These are phyloP conservation scores for Henningerozyma blattae DNA, from an alignment of 805 yeast species.

Conservation along the genomic window DNA sequence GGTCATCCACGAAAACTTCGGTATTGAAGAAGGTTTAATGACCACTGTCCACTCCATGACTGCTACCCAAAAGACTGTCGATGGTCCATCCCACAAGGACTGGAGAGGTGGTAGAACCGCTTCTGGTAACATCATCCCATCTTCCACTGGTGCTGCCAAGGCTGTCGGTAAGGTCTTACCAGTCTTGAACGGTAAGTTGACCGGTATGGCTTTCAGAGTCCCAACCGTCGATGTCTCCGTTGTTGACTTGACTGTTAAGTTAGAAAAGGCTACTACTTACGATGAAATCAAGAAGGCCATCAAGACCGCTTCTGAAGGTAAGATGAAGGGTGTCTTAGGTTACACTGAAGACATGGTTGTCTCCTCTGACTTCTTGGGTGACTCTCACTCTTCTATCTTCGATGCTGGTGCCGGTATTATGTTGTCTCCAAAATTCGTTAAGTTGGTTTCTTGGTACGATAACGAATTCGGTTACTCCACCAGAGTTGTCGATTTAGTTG, in stretches of 20 bases:
- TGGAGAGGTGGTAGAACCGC: conserved; percentile 78
- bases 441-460: conserved; percentile 64
- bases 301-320: conserved; percentile 48
- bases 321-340: conserved; percentile 50
- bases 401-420: conserved; percentile 61
- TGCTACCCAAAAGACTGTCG: conserved; percentile 64
- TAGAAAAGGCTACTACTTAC: conserved; percentile 45
- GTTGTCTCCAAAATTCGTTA: conserved; percentile 59
- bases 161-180: conserved; percentile 69
- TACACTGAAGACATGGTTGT: conserved; percentile 65
- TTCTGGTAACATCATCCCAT: conserved; percentile 64
- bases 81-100: conserved; percentile 69
- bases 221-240: conserved; percentile 66
- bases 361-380: conserved; percentile 56
- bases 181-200: conserved; percentile 57
- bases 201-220: conserved; percentile 66
- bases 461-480: conserved; percentile 68
- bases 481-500: conserved; percentile 63
- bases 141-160: conserved; percentile 69
- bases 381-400: conserved; percentile 51
- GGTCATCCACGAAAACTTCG: conserved; percentile 52
- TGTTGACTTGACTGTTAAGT: conserved; percentile 58
- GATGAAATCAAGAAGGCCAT: conserved; percentile 50
- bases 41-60: conserved; percentile 65
- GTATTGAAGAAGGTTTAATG: conserved; percentile 66